A percentile compares a stretch with the other conserved stretches of the same genome.
Conservation (phyloP, 805 yeast genomes). For the Teunomyces cretensis region DNA sequence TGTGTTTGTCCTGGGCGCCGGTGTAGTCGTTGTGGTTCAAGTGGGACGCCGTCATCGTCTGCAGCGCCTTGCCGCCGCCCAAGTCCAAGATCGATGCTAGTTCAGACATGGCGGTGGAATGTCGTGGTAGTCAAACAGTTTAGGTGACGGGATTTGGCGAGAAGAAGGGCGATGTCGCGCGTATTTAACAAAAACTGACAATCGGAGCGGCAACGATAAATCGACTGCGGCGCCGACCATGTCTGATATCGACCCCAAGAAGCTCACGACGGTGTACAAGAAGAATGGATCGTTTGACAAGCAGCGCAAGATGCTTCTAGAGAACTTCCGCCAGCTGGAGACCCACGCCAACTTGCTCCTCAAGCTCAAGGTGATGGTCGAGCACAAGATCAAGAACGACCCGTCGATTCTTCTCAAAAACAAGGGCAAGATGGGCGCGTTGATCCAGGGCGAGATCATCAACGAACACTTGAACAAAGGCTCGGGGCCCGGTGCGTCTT, state of each 20-base stretch:
- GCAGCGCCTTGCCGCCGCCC: neutral
- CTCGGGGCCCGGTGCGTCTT: slow-evolving; percentile 11
- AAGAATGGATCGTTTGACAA: slow-evolving; percentile 50
- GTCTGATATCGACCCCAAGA: slow-evolving; percentile 30
- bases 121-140: too few species aligned
- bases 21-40: neutral
- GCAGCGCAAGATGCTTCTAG: slow-evolving; percentile 42
- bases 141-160: too few species aligned
- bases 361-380: slow-evolving; percentile 43
- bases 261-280: slow-evolving; percentile 43
- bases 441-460: slow-evolving; percentile 52
- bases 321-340: slow-evolving; percentile 41
- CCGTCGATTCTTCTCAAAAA: slow-evolving; percentile 49
- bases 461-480: slow-evolving; percentile 20
- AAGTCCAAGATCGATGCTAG: neutral
- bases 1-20: too few species aligned
- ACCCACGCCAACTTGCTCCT: slow-evolving; percentile 40
- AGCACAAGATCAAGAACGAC: slow-evolving; percentile 46
- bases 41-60: neutral
- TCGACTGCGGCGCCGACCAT: too few species aligned
- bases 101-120: neutral
- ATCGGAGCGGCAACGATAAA: too few species aligned
- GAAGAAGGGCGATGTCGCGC: too few species aligned
- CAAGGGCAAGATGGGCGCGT: slow-evolving; percentile 50
- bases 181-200: neutral